Evolutionary conservation across 108 stramenopile genomes (phyloP), one percentile per base, ranked within the genome.

Genomic region (Stephanodiscus triporus): DNA sequence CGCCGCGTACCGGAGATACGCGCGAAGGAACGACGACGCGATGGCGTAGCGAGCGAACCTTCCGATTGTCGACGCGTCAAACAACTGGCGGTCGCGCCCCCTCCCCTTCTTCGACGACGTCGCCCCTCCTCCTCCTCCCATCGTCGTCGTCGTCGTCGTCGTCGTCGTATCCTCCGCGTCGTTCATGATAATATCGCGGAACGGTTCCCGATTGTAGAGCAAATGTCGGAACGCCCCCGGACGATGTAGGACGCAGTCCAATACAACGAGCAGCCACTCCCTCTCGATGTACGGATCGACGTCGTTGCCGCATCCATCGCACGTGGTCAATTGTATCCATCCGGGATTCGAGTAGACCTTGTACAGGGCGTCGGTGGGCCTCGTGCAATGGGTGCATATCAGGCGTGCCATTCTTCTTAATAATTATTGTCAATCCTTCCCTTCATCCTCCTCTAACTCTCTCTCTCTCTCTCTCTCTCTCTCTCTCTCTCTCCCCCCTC

Each of bases 231-330:
- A 89, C 19, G 90, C 88, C 69, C 82, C 79, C 36, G 68, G 70
- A 1, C 88, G 80, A 48, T 87, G 69, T 20, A 91, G 63, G 13
- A 87, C 63, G 51, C 85, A 86, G 61, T 91, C 90, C 54, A 91
- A 77, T 10, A 74, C 59, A 0, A 89, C 77, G 14, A 89, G 70
- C 26, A 91, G 43, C 84, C 73, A 82, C 73, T 91, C 90, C 23
- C 86, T 73, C 71, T 91, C 90, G 66, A 87, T 85, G 53, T 91
- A 91, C 0, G 88, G 86, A 60, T 91, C 90, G 53, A 89, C 87
- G 51, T 84, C 74, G 4, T 63, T 50, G 0, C 50, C 26, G 19
- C 76, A 76, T 27, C 26, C 10, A 37, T 55, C 20, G 32, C 76
- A 76, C 16, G 76, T 69, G 7, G 68, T 63, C 27, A 76, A 38